phyloP scores from a whole-genome alignment of 2,329 filamentous ascomycete species.

The Colletotrichum tropicale region DNA sequence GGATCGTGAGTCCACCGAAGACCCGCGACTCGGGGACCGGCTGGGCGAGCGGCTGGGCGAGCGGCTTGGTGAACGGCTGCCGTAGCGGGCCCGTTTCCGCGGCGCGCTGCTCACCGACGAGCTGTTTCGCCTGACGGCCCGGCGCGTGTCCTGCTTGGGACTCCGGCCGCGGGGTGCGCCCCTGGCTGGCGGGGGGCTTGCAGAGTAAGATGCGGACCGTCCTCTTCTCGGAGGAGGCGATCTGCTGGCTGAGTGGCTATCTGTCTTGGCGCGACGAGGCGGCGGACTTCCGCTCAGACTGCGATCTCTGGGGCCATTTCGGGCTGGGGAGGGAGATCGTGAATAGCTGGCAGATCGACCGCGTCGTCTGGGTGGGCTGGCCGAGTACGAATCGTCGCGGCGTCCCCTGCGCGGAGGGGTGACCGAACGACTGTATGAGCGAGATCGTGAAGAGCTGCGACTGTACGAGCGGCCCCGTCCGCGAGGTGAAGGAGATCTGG shows the following conservation, averaged over 20 bases:
- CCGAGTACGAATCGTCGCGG: conserved; percentile 30
- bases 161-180: conserved; percentile 7
- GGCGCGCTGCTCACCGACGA: conserved; percentile 35
- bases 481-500: conserved; percentile 31
- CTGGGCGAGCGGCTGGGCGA: conserved; percentile 16
- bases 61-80: conserved; percentile 20
- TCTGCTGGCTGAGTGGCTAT: conserved; percentile 37
- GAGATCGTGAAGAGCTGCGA: conserved; percentile 40
- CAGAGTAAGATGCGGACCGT: conserved; percentile 27
- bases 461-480: conserved; percentile 33
- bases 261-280: conserved; percentile 27
- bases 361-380: conserved; percentile 31
- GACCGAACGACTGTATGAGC: conserved; percentile 30
- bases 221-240: conserved; percentile 26
- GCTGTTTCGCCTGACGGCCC: conserved; percentile 35
- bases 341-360: conserved; percentile 28
- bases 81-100: conserved; percentile 24
- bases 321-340: conserved; percentile 33
- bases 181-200: conserved; percentile 11
- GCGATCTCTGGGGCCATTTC: conserved; percentile 21
- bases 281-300: conserved; percentile 10
- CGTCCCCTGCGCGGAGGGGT: conserved; percentile 14
- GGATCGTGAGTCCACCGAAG: conserved; percentile 32
- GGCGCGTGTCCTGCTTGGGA: background rate
- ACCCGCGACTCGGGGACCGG: conserved; percentile 21